Evolutionary conservation across 176 grass and related monocot species (phyloP).

Genomic region (Miscanthus lutarioriparius): DNA sequence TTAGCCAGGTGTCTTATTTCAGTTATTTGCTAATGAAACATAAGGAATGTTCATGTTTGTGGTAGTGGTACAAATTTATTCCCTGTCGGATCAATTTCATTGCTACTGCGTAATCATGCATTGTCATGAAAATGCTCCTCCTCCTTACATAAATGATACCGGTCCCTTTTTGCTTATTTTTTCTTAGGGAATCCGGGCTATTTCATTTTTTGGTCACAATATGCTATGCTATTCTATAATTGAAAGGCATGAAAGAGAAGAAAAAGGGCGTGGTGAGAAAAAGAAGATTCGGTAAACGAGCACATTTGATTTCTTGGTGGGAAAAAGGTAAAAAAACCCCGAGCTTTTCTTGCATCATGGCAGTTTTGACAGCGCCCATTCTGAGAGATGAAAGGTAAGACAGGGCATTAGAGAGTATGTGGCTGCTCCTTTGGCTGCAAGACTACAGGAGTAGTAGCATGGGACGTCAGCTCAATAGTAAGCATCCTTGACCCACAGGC

Average conservation of each 20-base stretch:
- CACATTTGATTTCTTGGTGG: neutral
- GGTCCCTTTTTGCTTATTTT: neutral
- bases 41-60: neutral
- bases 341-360: neutral
- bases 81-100: neutral
- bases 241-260: neutral
- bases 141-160: neutral
- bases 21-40: conserved; percentile 30
- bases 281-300: neutral
- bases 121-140: neutral
- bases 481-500: neutral
- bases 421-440: neutral
- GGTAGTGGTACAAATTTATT: conserved; percentile 16
- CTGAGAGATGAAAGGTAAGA: neutral
- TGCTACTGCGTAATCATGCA: neutral
- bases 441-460: neutral
- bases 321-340: neutral
- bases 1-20: neutral
- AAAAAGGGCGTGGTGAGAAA: neutral
- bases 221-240: neutral
- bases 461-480: neutral
- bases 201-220: neutral
- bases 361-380: neutral
- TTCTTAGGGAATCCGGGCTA: neutral
- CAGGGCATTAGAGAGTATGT: neutral